These are phyloP conservation scores for Backusella circina DNA, from an alignment of 192 early-diverging fungal genomes.

Conservation along the genomic window DNA sequence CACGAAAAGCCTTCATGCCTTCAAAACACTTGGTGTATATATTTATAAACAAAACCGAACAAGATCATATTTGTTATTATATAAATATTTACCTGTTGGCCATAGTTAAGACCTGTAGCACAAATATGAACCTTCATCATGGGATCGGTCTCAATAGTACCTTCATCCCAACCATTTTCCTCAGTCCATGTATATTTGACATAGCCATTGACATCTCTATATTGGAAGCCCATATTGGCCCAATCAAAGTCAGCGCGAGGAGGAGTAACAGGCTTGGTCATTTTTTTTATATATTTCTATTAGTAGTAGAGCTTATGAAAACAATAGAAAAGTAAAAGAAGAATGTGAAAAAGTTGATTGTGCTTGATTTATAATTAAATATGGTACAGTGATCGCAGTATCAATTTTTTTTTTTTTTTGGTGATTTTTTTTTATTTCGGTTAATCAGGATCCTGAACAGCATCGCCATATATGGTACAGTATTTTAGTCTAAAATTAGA, in stretches of 20 bases:
- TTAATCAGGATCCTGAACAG: too few species aligned
- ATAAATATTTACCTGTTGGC: slow-evolving; percentile 52
- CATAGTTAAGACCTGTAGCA: slow-evolving; percentile 68
- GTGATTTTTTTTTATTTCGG: too few species aligned
- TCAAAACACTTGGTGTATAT: slow-evolving; percentile 58
- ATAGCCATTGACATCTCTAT: slow-evolving; percentile 58
- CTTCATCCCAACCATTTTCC: slow-evolving; percentile 56
- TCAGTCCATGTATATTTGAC: slow-evolving; percentile 60
- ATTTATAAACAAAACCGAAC: neutral
- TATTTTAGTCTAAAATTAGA: too few species aligned
- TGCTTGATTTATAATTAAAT: neutral
- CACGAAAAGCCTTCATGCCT: slow-evolving; percentile 76
- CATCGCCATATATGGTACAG: too few species aligned
- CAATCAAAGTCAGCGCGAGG: slow-evolving; percentile 55
- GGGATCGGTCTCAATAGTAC: slow-evolving; percentile 49
- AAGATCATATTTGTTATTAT: neutral
- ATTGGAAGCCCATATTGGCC: slow-evolving; percentile 64
- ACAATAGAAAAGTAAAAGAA: neutral
- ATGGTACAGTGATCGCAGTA: too few species aligned
- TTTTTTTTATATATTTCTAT: neutral
- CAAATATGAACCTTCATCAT: slow-evolving; percentile 62
- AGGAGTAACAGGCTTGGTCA: slow-evolving; percentile 12
- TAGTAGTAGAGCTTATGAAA: neutral
- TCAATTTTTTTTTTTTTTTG: too few species aligned
- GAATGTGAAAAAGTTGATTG: neutral